Percentiles rank a stretch among this genome's conserved stretches.
phyloP scores from a whole-genome alignment of 768 basidiomycete genomes.

The Nidularia pulvinata region DNA sequence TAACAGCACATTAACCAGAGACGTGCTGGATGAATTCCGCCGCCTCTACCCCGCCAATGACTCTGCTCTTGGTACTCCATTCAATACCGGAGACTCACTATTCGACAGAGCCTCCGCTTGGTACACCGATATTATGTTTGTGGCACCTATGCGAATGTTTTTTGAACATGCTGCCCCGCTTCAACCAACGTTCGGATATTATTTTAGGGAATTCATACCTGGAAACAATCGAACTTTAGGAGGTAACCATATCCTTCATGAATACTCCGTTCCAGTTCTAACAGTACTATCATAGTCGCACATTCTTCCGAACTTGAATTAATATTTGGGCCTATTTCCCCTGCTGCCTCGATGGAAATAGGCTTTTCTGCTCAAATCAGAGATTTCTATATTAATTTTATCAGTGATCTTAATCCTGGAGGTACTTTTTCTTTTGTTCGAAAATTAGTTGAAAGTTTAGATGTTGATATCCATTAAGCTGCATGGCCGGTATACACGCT shows the following conservation, averaged over 20 bases:
- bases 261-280: neutral
- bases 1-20: conserved; percentile 42
- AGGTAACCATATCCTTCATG: conserved; percentile 24
- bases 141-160: conserved; percentile 48
- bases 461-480: conserved; percentile 19
- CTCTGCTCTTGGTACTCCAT: conserved; percentile 42
- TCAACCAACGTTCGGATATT: conserved; percentile 53
- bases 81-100: conserved; percentile 58
- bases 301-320: conserved; percentile 49
- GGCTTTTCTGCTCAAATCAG: conserved; percentile 46
- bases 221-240: conserved; percentile 46
- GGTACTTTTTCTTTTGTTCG: conserved; percentile 19
- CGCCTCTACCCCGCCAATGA: conserved; percentile 47
- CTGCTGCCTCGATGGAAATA: conserved; percentile 29
- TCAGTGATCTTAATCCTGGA: conserved; percentile 55
- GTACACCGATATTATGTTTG: conserved; percentile 60
- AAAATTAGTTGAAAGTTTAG: no score
- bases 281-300: conserved; percentile 25
- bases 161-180: conserved; percentile 43
- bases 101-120: conserved; percentile 57
- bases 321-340: conserved; percentile 46
- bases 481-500: conserved; percentile 44
- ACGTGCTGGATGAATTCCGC: conserved; percentile 35
- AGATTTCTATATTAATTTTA: conserved; percentile 57
- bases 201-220: conserved; percentile 57